Conservation (phyloP, 202 grass and related monocot species). For the Digitaria exilis region DNA sequence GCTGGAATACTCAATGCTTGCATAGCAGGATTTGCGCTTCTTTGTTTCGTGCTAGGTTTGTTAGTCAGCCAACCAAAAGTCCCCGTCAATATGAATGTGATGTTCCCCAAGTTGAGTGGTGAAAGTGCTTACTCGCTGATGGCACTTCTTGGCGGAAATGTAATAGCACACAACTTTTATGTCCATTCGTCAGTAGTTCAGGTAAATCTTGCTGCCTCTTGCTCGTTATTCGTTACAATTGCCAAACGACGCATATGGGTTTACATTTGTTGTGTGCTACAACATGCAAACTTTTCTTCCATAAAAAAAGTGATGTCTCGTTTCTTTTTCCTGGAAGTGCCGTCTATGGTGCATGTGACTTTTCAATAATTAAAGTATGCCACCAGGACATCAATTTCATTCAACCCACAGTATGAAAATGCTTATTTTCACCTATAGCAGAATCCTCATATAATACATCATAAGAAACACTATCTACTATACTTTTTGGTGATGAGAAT, state of each 20-base stretch:
- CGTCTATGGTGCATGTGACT: background rate
- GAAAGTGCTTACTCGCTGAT: constrained; percentile 86
- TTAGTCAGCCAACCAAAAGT: constrained; percentile 79
- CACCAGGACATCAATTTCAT: background rate
- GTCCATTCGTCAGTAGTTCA: constrained; percentile 78
- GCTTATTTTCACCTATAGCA: background rate
- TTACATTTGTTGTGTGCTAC: constrained; percentile 14
- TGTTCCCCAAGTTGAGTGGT: constrained; percentile 83
- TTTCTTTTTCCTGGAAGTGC: background rate
- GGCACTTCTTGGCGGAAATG: constrained; percentile 79
- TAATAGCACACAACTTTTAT: constrained; percentile 87
- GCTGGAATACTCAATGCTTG: constrained; percentile 49
- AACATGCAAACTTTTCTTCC: background rate
- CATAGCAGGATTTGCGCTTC: constrained; percentile 66
- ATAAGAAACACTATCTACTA: background rate
- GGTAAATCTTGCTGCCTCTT: constrained; percentile 29
- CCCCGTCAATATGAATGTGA: constrained; percentile 61
- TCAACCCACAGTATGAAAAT: background rate
- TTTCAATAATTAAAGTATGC: constrained; percentile 11
- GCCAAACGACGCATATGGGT: background rate
- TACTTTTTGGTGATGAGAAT: background rate
- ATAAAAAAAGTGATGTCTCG: background rate
- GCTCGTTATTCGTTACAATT: background rate
- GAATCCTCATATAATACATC: background rate
- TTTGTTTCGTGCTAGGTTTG: constrained; percentile 80